Percentiles rank a stretch among this genome's conserved stretches.
Conservation (phyloP, 2,329 filamentous ascomycete genomes). For the Aspergillus phoenicis region DNA sequence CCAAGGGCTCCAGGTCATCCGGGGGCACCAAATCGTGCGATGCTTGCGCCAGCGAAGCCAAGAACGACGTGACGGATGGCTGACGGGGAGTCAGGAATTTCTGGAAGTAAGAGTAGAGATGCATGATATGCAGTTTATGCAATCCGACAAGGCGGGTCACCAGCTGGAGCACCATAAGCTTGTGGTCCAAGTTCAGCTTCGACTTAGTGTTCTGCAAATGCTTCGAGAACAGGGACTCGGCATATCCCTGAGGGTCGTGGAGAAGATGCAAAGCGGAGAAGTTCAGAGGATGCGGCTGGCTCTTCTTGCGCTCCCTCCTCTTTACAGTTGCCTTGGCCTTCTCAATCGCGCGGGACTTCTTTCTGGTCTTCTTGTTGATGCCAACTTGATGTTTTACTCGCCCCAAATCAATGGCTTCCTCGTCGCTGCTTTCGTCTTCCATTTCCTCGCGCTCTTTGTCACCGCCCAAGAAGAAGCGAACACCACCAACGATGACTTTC, state of each 20-base stretch:
- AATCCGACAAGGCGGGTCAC: conserved; percentile 88
- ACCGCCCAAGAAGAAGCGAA: conserved; percentile 92
- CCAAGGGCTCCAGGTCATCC: conserved; percentile 83
- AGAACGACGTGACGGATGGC: conserved; percentile 85
- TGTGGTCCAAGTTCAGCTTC: conserved; percentile 84
- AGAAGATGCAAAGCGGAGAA: conserved; percentile 94
- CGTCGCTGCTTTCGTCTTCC: conserved; percentile 85
- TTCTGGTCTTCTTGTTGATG: conserved; percentile 96
- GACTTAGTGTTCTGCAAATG: conserved; percentile 86
- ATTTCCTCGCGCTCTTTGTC: conserved; percentile 94
- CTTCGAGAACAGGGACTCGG: conserved; percentile 84
- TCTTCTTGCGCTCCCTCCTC: conserved; percentile 83
- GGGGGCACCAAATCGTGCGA: conserved; percentile 90
- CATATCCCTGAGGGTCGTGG: conserved; percentile 91
- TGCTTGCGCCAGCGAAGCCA: conserved; percentile 88
- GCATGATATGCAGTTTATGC: conserved; percentile 86
- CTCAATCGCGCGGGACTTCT: conserved; percentile 76
- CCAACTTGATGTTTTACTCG: conserved; percentile 81
- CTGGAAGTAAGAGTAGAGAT: conserved; percentile 94
- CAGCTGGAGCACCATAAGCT: conserved; percentile 84
- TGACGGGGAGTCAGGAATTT: conserved; percentile 88
- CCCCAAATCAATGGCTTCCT: conserved; percentile 72
- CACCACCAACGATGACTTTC: conserved; percentile 84
- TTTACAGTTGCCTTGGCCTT: conserved; percentile 82
- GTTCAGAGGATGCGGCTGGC: conserved; percentile 82